Base-by-base conservation (phyloP, 73 alveolate genomes). In the Symbiodinium pilosum region DNA sequence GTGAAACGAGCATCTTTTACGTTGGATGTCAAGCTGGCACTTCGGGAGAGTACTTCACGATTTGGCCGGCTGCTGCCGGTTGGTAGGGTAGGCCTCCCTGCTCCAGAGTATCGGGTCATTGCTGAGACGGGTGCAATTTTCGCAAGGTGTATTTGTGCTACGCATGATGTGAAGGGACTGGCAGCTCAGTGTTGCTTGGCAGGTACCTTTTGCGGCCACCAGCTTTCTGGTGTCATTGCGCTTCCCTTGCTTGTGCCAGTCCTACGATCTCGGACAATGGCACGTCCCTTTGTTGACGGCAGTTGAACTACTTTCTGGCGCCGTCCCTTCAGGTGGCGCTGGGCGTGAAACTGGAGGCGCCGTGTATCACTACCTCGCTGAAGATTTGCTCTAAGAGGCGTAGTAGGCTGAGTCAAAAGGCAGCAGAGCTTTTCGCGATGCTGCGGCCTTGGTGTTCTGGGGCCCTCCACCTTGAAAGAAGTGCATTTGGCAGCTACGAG, bases 281-380 rank as follows among this genome's bases (percentile, higher is more conserved):
- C n/a, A n/a, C n/a, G n/a, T n/a, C n/a, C n/a, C n/a, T n/a, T n/a
- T n/a, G n/a, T n/a, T n/a, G n/a, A n/a, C n/a, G n/a, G n/a, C n/a
- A n/a, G n/a, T n/a, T n/a, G n/a, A n/a, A n/a, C n/a, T n/a, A n/a
- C n/a, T n/a, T n/a, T n/a, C n/a, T n/a, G n/a, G n/a, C 59, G 21
- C 59, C 6, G 59, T 14, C 59, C 14, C 21, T 14, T 64, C 77
- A 64, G 77, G 77, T 64, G 77, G 87, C 95, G 14, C 47, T 88
- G 86, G 95, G 95, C 18, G 95, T 88, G 87, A 88, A 88, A 36
- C 44, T 88, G 68, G 71, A 88, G 69, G 87, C 71, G n/a, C n/a
- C n/a, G n/a, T n/a, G n/a, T n/a, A n/a, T n/a, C n/a, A n/a, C n/a
- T n/a, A n/a, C n/a, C n/a, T n/a, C 84, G 21, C 41, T 1, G 36